phyloP scores from a whole-genome alignment of 805 yeast genomes.

The Middelhovenomyces tepae region DNA sequence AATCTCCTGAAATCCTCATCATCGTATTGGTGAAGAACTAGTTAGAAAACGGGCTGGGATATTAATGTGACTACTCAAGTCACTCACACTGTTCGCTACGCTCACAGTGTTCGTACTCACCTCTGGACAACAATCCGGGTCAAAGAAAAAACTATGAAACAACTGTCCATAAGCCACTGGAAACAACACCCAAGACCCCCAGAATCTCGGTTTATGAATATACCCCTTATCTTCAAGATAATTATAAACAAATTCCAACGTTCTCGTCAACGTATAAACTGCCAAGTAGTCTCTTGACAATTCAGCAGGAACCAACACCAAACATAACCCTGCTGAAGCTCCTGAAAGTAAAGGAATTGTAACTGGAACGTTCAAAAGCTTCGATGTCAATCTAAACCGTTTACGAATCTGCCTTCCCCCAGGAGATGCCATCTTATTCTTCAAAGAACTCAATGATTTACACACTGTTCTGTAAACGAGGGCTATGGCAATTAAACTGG shows the following conservation, averaged over 20 bases:
- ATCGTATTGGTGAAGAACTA: conserved; percentile 26
- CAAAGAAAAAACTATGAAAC: conserved; percentile 27
- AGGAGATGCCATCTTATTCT: too few relatives aligned
- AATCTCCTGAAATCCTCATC: conserved; percentile 23
- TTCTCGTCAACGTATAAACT: conserved; percentile 25
- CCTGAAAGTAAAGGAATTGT: conserved; percentile 18
- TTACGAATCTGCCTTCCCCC: too few relatives aligned
- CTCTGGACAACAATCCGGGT: conserved; percentile 28
- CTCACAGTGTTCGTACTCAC: too few relatives aligned
- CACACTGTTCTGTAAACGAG: too few relatives aligned
- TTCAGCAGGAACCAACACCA: conserved; percentile 21
- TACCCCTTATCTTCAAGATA: conserved; percentile 27
- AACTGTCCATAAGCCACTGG: conserved; percentile 34
- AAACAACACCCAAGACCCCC: conserved; percentile 33
- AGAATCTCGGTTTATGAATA: conserved; percentile 26
- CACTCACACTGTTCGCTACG: too few relatives aligned
- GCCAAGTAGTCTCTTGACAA: conserved; percentile 22
- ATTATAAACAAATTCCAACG: conserved; percentile 29
- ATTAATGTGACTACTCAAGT: too few relatives aligned
- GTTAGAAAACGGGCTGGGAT: too few relatives aligned
- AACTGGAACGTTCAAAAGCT: too few relatives aligned
- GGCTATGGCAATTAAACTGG: too few relatives aligned
- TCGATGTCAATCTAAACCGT: too few relatives aligned
- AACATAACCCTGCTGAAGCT: conserved; percentile 19
- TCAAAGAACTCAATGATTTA: too few relatives aligned